These are phyloP conservation scores for Alternaria sp. DNA, from an alignment of 2,329 filamentous ascomycete genomes.

Conservation along the genomic window DNA sequence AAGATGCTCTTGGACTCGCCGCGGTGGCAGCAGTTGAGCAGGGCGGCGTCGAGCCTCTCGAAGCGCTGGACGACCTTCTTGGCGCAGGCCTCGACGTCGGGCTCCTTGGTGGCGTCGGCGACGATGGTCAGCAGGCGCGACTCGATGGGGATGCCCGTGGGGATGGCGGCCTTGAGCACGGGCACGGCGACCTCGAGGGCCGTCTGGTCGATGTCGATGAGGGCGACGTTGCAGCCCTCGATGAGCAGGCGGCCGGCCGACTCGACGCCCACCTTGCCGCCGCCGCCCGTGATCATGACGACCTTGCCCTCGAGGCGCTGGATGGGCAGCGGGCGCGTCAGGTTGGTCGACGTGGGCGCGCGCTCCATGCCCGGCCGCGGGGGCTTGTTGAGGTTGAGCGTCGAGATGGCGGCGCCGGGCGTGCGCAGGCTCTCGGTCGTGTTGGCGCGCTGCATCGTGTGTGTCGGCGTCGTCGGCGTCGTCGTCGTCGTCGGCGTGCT, in stretches of 20 bases:
- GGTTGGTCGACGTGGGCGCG: slow-evolving; percentile 35
- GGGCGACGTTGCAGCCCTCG: slow-evolving; percentile 47
- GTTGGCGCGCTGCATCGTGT: slow-evolving; percentile 9
- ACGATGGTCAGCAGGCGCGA: slow-evolving; percentile 40
- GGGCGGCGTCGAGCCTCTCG: slow-evolving; percentile 34
- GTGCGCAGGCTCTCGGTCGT: slow-evolving; percentile 18
- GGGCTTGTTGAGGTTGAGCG: slow-evolving; percentile 32
- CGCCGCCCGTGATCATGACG: slow-evolving; percentile 44
- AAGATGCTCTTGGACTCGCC: slow-evolving; percentile 41
- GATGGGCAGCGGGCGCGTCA: slow-evolving; percentile 35
- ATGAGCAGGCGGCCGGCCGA: slow-evolving; percentile 44
- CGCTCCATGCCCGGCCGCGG: slow-evolving; percentile 33
- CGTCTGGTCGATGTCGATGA: slow-evolving; percentile 44
- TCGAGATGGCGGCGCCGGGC: slow-evolving; percentile 23
- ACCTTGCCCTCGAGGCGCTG: slow-evolving; percentile 42
- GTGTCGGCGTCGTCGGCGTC: slow-evolving; percentile 6
- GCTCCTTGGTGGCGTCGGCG: slow-evolving; percentile 45
- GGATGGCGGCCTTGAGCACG: slow-evolving; percentile 31
- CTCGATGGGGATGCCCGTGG: slow-evolving; percentile 32
- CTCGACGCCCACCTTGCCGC: slow-evolving; percentile 44
- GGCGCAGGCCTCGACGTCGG: slow-evolving; percentile 34
- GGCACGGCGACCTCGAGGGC: slow-evolving; percentile 36
- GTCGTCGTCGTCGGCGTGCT: not conserved
- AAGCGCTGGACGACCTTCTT: slow-evolving; percentile 37
- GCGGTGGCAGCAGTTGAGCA: slow-evolving; percentile 37